These are phyloP conservation scores for Phellopilus nigrolimitatus DNA, from an alignment of 1,284 basidiomycete species.

Conservation along the genomic window DNA sequence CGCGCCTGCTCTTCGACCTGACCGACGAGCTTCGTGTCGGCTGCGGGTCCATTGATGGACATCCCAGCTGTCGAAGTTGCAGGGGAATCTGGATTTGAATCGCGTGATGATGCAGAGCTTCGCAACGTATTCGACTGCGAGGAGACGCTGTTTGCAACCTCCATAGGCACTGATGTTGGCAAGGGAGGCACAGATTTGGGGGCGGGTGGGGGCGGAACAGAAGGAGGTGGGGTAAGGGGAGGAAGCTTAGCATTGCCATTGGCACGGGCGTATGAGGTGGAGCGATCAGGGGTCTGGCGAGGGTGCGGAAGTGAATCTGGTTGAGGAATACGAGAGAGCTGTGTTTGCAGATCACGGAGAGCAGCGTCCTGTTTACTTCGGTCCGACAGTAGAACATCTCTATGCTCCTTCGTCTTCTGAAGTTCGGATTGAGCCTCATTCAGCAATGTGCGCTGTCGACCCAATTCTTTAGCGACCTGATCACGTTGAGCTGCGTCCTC, in stretches of 20 bases:
- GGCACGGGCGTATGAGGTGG: slow-evolving; percentile 48
- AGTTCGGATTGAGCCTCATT: slow-evolving; percentile 72
- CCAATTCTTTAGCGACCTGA: slow-evolving; percentile 67
- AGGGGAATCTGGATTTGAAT: slow-evolving; percentile 60
- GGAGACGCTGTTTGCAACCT: slow-evolving; percentile 30
- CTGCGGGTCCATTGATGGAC: slow-evolving; percentile 30
- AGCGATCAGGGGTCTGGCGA: slow-evolving; percentile 45
- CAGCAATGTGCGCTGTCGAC: slow-evolving; percentile 68
- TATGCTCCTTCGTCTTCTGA: slow-evolving; percentile 74
- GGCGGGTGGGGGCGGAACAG: slow-evolving; percentile 81
- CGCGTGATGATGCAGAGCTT: slow-evolving; percentile 47
- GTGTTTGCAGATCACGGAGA: slow-evolving; percentile 71
- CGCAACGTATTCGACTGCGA: slow-evolving; percentile 24
- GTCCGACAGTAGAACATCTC: slow-evolving; percentile 70
- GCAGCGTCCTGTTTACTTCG: slow-evolving; percentile 61
- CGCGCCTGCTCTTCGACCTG: slow-evolving; percentile 73
- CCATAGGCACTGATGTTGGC: slow-evolving; percentile 16
- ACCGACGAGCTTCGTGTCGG: slow-evolving; percentile 51
- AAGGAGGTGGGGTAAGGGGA: slow-evolving; percentile 84
- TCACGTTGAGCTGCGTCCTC: slow-evolving; percentile 71
- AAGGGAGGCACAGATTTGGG: slow-evolving; percentile 43
- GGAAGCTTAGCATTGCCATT: slow-evolving; percentile 72
- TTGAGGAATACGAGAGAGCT: slow-evolving; percentile 44
- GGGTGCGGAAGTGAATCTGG: slow-evolving; percentile 33
- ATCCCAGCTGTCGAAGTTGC: slow-evolving; percentile 56